phyloP scores from a whole-genome alignment of 192 early-diverging fungal species.

The Mortierella alpina region DNA sequence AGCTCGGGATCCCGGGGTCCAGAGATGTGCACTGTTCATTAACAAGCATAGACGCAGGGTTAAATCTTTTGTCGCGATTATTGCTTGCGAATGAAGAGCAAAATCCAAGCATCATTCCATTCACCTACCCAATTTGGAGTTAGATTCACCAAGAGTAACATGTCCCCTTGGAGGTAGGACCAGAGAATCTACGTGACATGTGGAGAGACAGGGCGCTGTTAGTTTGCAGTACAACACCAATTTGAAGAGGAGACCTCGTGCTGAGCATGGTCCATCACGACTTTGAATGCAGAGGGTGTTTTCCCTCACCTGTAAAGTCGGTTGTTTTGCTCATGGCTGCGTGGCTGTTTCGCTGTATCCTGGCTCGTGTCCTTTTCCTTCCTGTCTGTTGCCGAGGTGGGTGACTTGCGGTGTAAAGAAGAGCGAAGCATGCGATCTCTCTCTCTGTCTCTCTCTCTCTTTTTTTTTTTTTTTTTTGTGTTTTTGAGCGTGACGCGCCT shows the following conservation, averaged over 20 bases:
- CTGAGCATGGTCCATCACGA: background rate
- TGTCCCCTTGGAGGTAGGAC: slow-evolving; percentile 28
- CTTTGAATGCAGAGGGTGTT: background rate
- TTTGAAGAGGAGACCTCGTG: background rate
- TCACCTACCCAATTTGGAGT: slow-evolving; percentile 27
- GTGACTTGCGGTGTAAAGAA: background rate
- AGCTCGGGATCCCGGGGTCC: slow-evolving; percentile 37
- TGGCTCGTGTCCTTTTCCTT: background rate
- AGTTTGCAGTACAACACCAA: background rate
- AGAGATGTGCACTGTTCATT: slow-evolving; percentile 34
- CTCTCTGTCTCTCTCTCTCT: too few relatives aligned
- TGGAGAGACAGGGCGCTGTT: background rate
- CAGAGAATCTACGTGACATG: slow-evolving; percentile 16
- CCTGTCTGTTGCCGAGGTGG: background rate
- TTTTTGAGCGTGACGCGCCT: background rate
- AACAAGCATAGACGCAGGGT: background rate
- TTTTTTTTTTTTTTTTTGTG: background rate
- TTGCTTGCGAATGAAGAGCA: background rate
- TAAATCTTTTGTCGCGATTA: background rate
- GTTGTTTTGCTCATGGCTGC: background rate
- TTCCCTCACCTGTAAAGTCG: slow-evolving; percentile 7
- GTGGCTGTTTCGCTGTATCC: background rate
- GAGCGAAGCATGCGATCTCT: slow-evolving; percentile 3
- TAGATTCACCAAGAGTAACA: slow-evolving; percentile 44
- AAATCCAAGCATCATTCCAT: too few relatives aligned